Evolutionary conservation across 148 eudicot species (phyloP).

Genomic region (Persicaria maculosa): DNA sequence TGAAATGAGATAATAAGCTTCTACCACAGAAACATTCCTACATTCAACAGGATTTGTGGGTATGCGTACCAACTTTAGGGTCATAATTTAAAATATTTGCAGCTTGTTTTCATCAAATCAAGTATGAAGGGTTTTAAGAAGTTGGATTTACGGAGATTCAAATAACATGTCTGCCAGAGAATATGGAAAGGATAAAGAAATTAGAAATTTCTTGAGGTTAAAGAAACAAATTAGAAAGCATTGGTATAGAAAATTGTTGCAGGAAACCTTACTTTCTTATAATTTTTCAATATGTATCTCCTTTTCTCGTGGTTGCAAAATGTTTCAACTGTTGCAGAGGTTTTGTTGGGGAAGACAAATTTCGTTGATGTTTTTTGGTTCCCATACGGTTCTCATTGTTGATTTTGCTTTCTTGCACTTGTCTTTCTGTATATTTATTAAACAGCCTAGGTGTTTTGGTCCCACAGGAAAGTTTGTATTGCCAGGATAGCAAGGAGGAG

Average conservation of each 20-base stretch:
- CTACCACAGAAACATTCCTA: not conserved
- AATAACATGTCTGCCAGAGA: not conserved
- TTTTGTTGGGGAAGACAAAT: not conserved
- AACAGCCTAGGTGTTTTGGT: not conserved
- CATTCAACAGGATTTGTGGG: not conserved
- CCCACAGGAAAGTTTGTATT: not conserved
- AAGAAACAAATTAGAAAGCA: not conserved
- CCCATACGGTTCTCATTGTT: not conserved
- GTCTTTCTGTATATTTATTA: not conserved
- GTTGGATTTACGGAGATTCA: not conserved
- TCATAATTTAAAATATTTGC: not conserved
- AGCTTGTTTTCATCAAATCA: not conserved
- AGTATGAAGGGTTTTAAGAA: not conserved
- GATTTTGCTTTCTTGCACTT: not conserved
- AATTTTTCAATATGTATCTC: not conserved
- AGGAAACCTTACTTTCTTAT: not conserved
- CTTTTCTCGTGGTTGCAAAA: not conserved
- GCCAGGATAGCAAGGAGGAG: constrained; percentile 1
- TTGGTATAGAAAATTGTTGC: not conserved
- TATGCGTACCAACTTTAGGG: not conserved
- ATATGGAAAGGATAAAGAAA: not conserved
- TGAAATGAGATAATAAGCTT: not conserved
- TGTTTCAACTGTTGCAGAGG: not conserved
- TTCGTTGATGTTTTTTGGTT: not conserved
- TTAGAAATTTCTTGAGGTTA: not conserved